These are phyloP conservation scores for Gossypium davidsonii DNA, from an alignment of 441 rosid genomes.

Conservation along the genomic window DNA sequence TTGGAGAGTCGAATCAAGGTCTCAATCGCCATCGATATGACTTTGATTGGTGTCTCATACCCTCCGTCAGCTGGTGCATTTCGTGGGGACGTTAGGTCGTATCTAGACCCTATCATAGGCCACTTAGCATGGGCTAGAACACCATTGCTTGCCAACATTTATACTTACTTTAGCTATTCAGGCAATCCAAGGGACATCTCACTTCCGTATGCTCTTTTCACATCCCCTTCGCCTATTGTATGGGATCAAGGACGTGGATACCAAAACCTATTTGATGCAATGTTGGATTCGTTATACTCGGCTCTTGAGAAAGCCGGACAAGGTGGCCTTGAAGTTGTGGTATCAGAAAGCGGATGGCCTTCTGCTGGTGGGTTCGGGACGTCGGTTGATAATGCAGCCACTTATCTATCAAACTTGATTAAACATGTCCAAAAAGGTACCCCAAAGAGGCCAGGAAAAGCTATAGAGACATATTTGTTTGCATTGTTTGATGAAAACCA, in stretches of 20 bases:
- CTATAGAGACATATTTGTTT: constrained; percentile 48
- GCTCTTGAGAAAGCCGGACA: constrained; percentile 38
- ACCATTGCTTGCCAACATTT: constrained; percentile 43
- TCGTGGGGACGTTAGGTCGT: constrained; percentile 33
- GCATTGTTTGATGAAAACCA: constrained; percentile 58
- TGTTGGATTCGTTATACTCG: constrained; percentile 38
- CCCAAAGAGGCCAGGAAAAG: constrained; percentile 48
- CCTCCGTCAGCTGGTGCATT: constrained; percentile 52
- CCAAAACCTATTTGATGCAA: constrained; percentile 53
- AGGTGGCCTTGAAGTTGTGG: constrained; percentile 32
- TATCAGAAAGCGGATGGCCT: constrained; percentile 70
- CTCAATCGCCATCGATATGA: constrained; percentile 42
- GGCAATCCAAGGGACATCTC: constrained; percentile 38
- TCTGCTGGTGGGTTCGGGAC: constrained; percentile 37
- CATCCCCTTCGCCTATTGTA: constrained; percentile 31
- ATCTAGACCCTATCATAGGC: constrained; percentile 36
- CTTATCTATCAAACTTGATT: constrained; percentile 37
- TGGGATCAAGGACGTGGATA: constrained; percentile 39
- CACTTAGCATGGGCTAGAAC: constrained; percentile 24
- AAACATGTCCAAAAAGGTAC: constrained; percentile 39
- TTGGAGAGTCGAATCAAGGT: constrained; percentile 41
- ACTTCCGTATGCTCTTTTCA: constrained; percentile 42
- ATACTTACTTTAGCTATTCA: constrained; percentile 43
- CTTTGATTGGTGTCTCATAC: constrained; percentile 40
- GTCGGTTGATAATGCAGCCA: constrained; percentile 28